Evolutionary conservation across 257 asterid species (phyloP).

Genomic region (Forsythia viridissima): DNA sequence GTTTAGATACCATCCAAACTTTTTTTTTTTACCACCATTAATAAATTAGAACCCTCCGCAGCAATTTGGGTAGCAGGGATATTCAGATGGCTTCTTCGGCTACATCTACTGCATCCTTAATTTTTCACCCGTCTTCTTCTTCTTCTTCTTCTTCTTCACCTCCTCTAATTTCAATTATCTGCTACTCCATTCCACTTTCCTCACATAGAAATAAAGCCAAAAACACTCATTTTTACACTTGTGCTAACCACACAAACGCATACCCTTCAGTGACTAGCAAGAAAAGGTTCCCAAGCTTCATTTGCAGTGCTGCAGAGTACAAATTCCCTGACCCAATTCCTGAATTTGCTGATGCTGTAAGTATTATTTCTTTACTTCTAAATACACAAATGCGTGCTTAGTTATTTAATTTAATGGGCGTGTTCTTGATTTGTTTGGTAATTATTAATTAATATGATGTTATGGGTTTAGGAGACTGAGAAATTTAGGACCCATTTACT

Average conservation of each 20-base stretch:
- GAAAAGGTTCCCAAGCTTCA: constrained; percentile 27
- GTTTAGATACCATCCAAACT: too few relatives aligned
- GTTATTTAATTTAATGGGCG: neutral
- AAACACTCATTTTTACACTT: neutral
- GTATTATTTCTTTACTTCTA: constrained; percentile 7
- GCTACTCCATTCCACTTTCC: constrained; percentile 4
- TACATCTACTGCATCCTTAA: constrained; percentile 23
- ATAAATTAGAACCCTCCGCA: neutral
- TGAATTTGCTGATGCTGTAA: constrained; percentile 85
- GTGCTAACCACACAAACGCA: neutral
- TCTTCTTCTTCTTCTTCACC: constrained; percentile 16
- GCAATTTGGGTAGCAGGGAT: neutral
- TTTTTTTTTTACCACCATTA: too few relatives aligned
- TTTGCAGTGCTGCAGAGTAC: constrained; percentile 82
- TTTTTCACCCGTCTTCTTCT: constrained; percentile 8
- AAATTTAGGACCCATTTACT: constrained; percentile 68
- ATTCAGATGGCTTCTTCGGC: constrained; percentile 30
- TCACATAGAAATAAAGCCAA: constrained; percentile 7
- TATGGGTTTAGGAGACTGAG: constrained; percentile 66
- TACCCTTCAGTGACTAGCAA: neutral
- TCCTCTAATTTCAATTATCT: constrained; percentile 7
- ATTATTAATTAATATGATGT: constrained; percentile 11
- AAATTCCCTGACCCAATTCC: constrained; percentile 96
- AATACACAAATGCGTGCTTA: too few relatives aligned
- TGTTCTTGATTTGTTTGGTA: neutral